Percentiles rank a stretch among this genome's conserved stretches.
phyloP scores from a whole-genome alignment of 257 asterid species.

The Paraleonurus japonicus region DNA sequence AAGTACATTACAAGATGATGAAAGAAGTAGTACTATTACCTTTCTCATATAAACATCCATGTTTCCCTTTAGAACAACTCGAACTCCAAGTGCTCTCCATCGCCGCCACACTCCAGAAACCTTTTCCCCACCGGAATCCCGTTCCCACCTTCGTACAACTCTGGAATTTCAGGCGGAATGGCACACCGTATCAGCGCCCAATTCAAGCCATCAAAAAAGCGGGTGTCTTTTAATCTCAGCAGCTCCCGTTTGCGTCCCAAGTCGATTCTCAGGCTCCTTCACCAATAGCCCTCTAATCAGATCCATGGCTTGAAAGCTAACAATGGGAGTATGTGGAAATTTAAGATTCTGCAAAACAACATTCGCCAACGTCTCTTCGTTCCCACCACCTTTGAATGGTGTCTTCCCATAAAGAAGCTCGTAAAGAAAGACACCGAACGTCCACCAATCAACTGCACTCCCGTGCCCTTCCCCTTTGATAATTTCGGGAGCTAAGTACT shows the following conservation, averaged over 20 bases:
- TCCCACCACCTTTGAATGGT: conserved; percentile 76
- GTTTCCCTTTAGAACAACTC: conserved; percentile 54
- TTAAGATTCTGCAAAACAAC: conserved; percentile 68
- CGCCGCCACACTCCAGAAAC: conserved; percentile 38
- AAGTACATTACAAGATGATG: not conserved
- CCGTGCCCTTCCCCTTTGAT: conserved; percentile 96
- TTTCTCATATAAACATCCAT: conserved; percentile 1
- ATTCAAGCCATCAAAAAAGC: conserved; percentile 77
- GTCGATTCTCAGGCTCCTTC: conserved; percentile 77
- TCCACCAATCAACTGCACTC: conserved; percentile 99
- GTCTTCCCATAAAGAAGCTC: conserved; percentile 91
- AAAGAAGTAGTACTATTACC: not conserved
- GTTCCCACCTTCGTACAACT: conserved; percentile 36
- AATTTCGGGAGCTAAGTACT: conserved; percentile 94
- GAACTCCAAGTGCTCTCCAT: conserved; percentile 57
- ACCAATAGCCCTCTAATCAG: conserved; percentile 66
- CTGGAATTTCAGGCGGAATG: conserved; percentile 76
- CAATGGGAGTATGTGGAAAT: conserved; percentile 79
- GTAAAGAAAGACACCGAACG: conserved; percentile 75
- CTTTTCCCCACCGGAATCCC: conserved; percentile 27
- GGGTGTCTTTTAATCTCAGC: conserved; percentile 94
- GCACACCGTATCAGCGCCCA: conserved; percentile 92
- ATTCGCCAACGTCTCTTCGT: conserved; percentile 79
- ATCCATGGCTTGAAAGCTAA: conserved; percentile 79
- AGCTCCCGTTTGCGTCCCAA: conserved; percentile 80